phyloP scores from a whole-genome alignment of 192 early-diverging fungal species.

The Coemansia sp. region DNA sequence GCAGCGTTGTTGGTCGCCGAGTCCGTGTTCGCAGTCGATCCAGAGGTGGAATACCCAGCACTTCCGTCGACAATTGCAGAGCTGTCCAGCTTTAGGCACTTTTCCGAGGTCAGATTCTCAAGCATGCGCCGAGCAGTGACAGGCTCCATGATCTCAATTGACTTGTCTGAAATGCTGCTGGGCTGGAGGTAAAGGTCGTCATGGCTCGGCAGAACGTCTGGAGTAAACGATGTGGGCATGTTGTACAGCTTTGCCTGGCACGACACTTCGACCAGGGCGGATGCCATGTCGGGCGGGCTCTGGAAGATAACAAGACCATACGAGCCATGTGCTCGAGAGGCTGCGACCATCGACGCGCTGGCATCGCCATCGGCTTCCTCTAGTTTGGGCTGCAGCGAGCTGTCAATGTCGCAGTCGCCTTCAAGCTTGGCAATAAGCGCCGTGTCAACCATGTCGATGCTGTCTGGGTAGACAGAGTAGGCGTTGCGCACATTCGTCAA shows the following conservation, averaged over 20 bases:
- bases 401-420: slow-evolving; percentile 55
- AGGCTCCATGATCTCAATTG: slow-evolving; percentile 58
- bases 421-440: slow-evolving; percentile 58
- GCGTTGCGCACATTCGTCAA: slow-evolving; percentile 35
- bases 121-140: slow-evolving; percentile 57
- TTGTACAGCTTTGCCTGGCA: slow-evolving; percentile 33
- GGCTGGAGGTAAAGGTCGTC: slow-evolving; percentile 31
- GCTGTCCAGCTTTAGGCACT: slow-evolving; percentile 27
- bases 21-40: slow-evolving; percentile 31
- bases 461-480: slow-evolving; percentile 57
- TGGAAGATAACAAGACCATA: slow-evolving; percentile 55
- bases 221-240: slow-evolving; percentile 31
- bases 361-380: slow-evolving; percentile 45
- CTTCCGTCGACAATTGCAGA: slow-evolving; percentile 9
- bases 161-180: slow-evolving; percentile 48
- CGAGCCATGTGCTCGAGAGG: slow-evolving; percentile 45
- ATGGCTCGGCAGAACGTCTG: slow-evolving; percentile 45
- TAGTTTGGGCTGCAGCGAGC: slow-evolving; percentile 45
- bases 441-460: slow-evolving; percentile 48
- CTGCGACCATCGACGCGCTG: slow-evolving; percentile 17
- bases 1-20: slow-evolving; percentile 6
- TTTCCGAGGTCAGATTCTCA: slow-evolving; percentile 49
- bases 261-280: slow-evolving; percentile 37
- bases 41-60: slow-evolving; percentile 37
- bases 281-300: slow-evolving; percentile 45